Evolutionary conservation across 192 early-diverging fungal species (phyloP).

Genomic region (Paraglomus brasilianum): DNA sequence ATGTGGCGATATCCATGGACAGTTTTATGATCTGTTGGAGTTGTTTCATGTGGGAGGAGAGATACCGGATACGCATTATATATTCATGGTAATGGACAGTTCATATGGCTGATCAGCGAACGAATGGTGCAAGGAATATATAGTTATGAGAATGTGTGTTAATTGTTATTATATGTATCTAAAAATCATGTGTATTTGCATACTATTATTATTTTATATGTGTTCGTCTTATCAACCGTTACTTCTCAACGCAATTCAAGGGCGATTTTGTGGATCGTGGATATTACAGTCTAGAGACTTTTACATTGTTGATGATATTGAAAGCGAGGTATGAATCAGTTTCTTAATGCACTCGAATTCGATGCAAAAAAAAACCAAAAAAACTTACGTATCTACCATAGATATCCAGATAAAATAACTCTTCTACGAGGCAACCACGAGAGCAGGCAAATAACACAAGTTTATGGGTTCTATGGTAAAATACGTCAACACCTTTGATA

Average conservation of each 20-base stretch:
- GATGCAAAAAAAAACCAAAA: background rate
- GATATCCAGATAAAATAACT: slow-evolving; percentile 96
- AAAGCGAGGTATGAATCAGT: slow-evolving; percentile 75
- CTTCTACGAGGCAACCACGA: slow-evolving; percentile 96
- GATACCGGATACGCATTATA: slow-evolving; percentile 91
- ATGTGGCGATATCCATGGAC: slow-evolving; percentile 98
- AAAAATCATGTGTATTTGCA: no score
- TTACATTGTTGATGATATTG: slow-evolving; percentile 87
- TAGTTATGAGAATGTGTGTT: no score
- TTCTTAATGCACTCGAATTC: background rate
- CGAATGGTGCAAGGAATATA: no score
- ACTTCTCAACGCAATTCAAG: slow-evolving; percentile 36
- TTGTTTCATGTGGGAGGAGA: slow-evolving; percentile 96
- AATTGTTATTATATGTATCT: no score
- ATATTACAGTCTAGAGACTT: slow-evolving; percentile 95
- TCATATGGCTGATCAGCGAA: no score
- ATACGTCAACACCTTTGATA: no score
- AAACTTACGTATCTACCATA: slow-evolving; percentile 30
- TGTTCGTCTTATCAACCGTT: background rate
- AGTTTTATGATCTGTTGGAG: slow-evolving; percentile 95
- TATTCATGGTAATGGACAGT: slow-evolving; percentile 98
- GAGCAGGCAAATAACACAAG: slow-evolving; percentile 94
- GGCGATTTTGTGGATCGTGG: slow-evolving; percentile 99
- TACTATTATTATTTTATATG: background rate
- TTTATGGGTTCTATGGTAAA: slow-evolving; percentile 92